Conservation (phyloP, 768 basidiomycete genomes). For the Pholiota conissans region DNA sequence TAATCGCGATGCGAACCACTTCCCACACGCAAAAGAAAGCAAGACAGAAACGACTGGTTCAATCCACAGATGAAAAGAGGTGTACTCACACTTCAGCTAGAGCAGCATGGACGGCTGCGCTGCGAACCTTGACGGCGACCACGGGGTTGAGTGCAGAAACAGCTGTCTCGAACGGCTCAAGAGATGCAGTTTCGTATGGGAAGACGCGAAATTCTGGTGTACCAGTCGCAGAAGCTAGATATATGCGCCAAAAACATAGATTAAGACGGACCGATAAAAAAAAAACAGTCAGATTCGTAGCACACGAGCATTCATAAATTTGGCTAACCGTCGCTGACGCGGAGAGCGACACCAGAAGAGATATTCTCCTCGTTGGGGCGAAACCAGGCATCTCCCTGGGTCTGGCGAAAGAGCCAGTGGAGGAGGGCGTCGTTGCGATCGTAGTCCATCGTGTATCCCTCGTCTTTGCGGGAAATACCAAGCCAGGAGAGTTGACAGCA, state of each 20-base stretch:
- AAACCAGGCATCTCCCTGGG: constrained; percentile 84
- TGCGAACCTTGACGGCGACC: constrained; percentile 80
- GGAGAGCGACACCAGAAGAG: constrained; percentile 71
- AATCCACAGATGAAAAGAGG: too few relatives aligned
- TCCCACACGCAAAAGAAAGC: too few relatives aligned
- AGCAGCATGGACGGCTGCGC: constrained; percentile 79
- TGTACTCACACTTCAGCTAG: constrained; percentile 64
- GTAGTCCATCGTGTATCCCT: constrained; percentile 53
- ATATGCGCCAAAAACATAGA: not conserved
- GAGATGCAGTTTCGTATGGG: constrained; percentile 72
- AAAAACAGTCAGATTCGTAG: not conserved
- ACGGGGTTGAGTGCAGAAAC: constrained; percentile 74
- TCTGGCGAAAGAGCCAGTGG: constrained; percentile 78
- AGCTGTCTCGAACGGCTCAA: constrained; percentile 76
- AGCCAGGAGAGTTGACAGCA: not conserved
- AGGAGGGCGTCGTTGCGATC: constrained; percentile 79
- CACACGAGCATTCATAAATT: not conserved
- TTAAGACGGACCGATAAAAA: not conserved
- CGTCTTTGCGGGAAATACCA: not conserved
- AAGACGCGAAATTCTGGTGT: constrained; percentile 70
- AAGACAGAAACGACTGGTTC: too few relatives aligned
- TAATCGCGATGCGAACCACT: too few relatives aligned
- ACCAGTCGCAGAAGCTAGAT: constrained; percentile 15
- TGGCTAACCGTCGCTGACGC: constrained; percentile 42
- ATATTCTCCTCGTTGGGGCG: constrained; percentile 74